These are phyloP conservation scores for Daldinia loculata DNA, from an alignment of 495 filamentous ascomycete species.

Conservation along the genomic window DNA sequence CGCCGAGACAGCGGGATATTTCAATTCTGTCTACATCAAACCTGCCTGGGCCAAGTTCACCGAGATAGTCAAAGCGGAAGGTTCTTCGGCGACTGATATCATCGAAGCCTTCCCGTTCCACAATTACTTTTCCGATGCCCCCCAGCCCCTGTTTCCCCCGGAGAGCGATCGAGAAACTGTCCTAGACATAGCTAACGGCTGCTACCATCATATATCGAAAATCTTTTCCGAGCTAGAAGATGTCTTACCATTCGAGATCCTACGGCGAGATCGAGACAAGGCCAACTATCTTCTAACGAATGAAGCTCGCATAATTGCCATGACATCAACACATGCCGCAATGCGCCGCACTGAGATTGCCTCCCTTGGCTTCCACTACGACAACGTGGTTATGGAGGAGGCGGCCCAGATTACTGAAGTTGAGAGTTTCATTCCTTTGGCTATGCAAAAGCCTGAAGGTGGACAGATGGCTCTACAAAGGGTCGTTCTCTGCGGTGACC, in stretches of 20 bases:
- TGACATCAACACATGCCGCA: slow-evolving; percentile 98
- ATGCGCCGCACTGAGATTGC: slow-evolving; percentile 95
- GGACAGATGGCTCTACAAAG: slow-evolving; percentile 81
- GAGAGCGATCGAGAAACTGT: slow-evolving; percentile 69
- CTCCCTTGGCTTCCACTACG: slow-evolving; percentile 91
- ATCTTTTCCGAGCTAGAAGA: slow-evolving; percentile 94
- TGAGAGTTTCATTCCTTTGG: slow-evolving; percentile 93
- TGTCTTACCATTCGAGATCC: slow-evolving; percentile 93
- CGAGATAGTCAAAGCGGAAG: slow-evolving; percentile 63
- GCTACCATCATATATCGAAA: slow-evolving; percentile 88
- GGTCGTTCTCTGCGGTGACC: slow-evolving; percentile 92
- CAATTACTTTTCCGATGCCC: slow-evolving; percentile 85
- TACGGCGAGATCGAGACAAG: slow-evolving; percentile 86
- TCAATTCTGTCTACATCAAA: slow-evolving; percentile 88
- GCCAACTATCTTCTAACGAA: slow-evolving; percentile 95
- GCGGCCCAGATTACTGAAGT: slow-evolving; percentile 98
- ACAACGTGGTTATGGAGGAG: slow-evolving; percentile 99
- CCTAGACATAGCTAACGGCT: slow-evolving; percentile 82
- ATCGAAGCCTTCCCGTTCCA: slow-evolving; percentile 88
- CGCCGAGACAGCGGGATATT: slow-evolving; percentile 96
- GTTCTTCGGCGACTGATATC: slow-evolving; percentile 65
- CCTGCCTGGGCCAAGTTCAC: slow-evolving; percentile 90
- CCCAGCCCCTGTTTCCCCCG: slow-evolving; percentile 81
- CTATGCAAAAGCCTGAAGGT: slow-evolving; percentile 81
- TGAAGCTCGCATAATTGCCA: slow-evolving; percentile 94